Base-by-base conservation (phyloP, 257 asterid species). In the Solanum tacnaense region DNA sequence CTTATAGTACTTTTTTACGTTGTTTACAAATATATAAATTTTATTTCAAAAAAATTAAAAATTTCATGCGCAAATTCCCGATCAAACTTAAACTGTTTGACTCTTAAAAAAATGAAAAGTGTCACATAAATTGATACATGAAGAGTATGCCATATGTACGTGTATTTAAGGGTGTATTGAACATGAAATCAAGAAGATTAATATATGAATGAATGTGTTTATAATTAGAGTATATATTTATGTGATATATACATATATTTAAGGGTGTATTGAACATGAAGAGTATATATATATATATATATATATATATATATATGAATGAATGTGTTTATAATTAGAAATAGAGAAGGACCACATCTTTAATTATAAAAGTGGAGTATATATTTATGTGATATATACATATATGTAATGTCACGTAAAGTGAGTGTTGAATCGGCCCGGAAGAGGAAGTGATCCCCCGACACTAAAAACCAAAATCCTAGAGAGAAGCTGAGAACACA, bases 1-100 rank as follows among this genome's bases (percentile, higher is more conserved):
- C 11, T 56, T 56, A 56, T 56, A 18, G 0, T 56, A 56, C 2
- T 18, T 56, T 52, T 56, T 56, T 56, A 52, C 6, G n/a, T 18
- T 18, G 10, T 20, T 56, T 56, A 56, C 65, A 56, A 18, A 7
- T 56, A 56, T 56, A 3, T 0, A 56, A 18, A 56, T 56, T 56
- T 56, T 7, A 20, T 56, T 56, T 56, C 0, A 18, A 56, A 56
- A 18, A 18, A 18, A 1, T 56, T 56, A 6, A 18, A 18, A 3
- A 56, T 18, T 56, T 0, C 11, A 56, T 56, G 1, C 3, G 5
- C 0, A 7, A 56, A 56, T 56, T 18, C 0, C 4, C 0, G 65
- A 18, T 56, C 25, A 56, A 56, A 56, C 25, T 18, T 56, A 2
- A 56, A 18, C 4, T 1, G 9, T 7, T 56, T 56, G 25, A 18